Evolutionary conservation across 2,329 filamentous ascomycete species (phyloP), one percentile per base, ranked within the genome.

Genomic region (Penicillium oxalicum): DNA sequence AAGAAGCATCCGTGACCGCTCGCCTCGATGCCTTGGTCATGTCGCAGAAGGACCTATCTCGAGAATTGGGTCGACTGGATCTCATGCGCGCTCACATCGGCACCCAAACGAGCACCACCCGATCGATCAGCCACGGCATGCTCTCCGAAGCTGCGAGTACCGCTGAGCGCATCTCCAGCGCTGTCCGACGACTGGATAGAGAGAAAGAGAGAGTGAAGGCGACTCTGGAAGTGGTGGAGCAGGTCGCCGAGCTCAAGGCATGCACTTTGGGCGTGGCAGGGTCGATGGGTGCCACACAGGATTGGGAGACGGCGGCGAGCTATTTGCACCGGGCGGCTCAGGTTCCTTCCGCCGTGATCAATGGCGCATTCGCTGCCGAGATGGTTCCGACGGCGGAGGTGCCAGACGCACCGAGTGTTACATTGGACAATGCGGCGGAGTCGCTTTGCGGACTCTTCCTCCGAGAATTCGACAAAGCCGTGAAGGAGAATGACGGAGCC

Each of bases 331-430:
- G 91, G 39, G 91, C 93, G 5, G 83, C 83, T 51, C 83, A 86
- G 57, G 83, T 98, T 9, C 91, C 91, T 0, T 78, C 83, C 44
- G 77, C 86, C 1, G 91, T 98, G 44, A 78, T 91, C 44, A 80
- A 86, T 57, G 89, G 93, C 26, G 80, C 83, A 12, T 98, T 98
- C 65, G 91, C 93, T 0, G 86, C 91, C 33, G 83, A 89, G 55
- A 91, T 95, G 64, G 93, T 98, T 7, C 93, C 93, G 0, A 97
- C 88, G 2, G 88, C 94, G 5, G 93, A 98, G 72, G 90, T 97
- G 11, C 93, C 93, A 0, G 93, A 98, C 68, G 79, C 89, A 34
- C 93, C 93, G 2, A 86, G 84, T 61, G 80, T 91, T 29, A 98
- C 93, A 5, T 77, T 98, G 47, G 84, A 95, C 62, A 83, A 83